These are phyloP conservation scores for Phoenix dactylifera DNA, from an alignment of 176 grass and related monocot genomes.

Conservation along the genomic window DNA sequence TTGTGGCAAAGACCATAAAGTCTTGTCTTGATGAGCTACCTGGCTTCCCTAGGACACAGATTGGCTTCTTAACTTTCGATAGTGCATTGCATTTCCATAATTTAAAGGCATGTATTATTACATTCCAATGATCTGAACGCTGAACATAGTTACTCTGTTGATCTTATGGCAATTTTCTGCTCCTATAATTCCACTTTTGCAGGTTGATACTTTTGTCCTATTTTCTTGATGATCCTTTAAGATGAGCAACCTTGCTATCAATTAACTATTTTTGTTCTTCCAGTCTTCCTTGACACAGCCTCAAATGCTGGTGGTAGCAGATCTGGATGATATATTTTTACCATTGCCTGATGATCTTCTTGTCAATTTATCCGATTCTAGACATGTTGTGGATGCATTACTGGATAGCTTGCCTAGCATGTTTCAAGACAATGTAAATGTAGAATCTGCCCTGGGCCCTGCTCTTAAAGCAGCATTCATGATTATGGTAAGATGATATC, in stretches of 20 bases:
- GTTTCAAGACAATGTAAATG: constrained; percentile 81
- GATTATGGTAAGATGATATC: constrained; percentile 67
- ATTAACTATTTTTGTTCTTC: constrained; percentile 25
- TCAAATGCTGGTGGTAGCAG: constrained; percentile 91
- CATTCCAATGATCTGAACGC: neutral
- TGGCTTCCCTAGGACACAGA: constrained; percentile 80
- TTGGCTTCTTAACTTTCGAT: constrained; percentile 91
- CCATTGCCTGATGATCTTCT: constrained; percentile 94
- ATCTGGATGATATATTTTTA: constrained; percentile 84
- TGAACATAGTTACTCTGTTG: neutral
- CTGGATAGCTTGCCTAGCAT: constrained; percentile 92
- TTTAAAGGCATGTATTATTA: constrained; percentile 55
- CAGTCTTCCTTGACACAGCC: constrained; percentile 88
- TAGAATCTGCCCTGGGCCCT: constrained; percentile 88
- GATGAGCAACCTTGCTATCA: neutral
- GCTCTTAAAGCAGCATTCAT: constrained; percentile 93
- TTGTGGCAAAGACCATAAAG: constrained; percentile 87
- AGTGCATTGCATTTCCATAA: constrained; percentile 97
- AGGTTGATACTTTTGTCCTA: neutral
- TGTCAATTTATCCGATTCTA: constrained; percentile 88
- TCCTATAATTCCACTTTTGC: neutral
- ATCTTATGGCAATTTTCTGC: too few relatives aligned
- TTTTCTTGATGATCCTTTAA: neutral
- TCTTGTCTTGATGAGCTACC: constrained; percentile 78
- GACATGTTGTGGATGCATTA: constrained; percentile 69